phyloP scores from a whole-genome alignment of 441 rosid genomes.

The Arabidopsis hybrid region DNA sequence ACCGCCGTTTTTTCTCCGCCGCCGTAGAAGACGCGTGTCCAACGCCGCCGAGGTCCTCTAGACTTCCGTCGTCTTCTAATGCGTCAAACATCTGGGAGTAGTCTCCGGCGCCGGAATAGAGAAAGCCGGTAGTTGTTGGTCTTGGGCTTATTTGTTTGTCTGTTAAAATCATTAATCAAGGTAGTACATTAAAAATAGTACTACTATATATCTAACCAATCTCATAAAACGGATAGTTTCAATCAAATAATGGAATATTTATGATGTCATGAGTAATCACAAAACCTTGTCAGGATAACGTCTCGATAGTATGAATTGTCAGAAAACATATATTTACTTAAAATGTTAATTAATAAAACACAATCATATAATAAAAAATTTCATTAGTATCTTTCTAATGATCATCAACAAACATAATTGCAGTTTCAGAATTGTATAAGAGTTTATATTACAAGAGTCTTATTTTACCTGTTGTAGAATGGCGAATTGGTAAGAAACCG shows the following conservation, averaged over 20 bases:
- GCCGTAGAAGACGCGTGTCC: slow-evolving; percentile 32
- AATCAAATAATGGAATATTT: slow-evolving; percentile 6
- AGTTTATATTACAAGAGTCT: neutral
- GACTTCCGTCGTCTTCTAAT: slow-evolving; percentile 68
- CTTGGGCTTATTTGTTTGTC: slow-evolving; percentile 39
- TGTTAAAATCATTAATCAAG: slow-evolving; percentile 16
- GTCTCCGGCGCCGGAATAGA: slow-evolving; percentile 50
- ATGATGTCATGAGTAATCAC: slow-evolving; percentile 32
- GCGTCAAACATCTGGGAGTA: slow-evolving; percentile 78
- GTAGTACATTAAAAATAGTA: neutral
- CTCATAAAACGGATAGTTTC: slow-evolving; percentile 17
- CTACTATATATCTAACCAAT: neutral
- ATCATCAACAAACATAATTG: slow-evolving; percentile 16
- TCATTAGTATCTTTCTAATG: neutral
- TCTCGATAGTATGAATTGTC: slow-evolving; percentile 39
- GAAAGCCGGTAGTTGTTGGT: slow-evolving; percentile 37
- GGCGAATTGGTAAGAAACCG: slow-evolving; percentile 76
- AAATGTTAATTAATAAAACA: neutral
- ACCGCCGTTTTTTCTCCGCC: slow-evolving; percentile 71
- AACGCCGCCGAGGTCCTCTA: slow-evolving; percentile 51
- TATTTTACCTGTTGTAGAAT: slow-evolving; percentile 57
- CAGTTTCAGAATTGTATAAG: neutral
- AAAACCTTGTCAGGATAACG: slow-evolving; percentile 36
- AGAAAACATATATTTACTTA: slow-evolving; percentile 7
- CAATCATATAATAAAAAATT: neutral